Base-by-base conservation (phyloP, 495 filamentous ascomycete genomes). In the Talaromyces trachyspermus region DNA sequence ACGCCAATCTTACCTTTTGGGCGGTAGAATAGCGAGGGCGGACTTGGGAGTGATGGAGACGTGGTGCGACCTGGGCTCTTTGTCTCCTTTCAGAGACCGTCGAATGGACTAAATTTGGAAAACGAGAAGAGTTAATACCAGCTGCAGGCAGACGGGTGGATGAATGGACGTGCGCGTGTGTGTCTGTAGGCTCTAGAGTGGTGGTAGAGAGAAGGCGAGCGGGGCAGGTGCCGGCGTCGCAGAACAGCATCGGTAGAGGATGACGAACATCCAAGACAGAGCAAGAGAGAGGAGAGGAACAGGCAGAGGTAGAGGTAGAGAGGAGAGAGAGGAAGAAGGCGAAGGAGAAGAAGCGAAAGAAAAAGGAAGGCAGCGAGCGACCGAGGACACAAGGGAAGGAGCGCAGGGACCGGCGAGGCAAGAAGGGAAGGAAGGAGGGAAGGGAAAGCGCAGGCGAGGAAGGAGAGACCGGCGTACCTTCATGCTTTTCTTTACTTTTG, bases 1-100 rank as follows among this genome's bases (percentile, higher is more conserved):
- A 29, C 41, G 33, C 15, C 35, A 70, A 77, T 60, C 64, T 62
- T 55, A 98, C 92, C 81, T 95, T 96, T 95, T 97, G 0, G 92
- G 92, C 52, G 92, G 90, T 24, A 91, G 77, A 61, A 98, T 98
- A 8, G 92, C 89, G 49, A 95, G 78, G n/a, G 90, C 88, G 33
- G 88, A 84, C 61, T 98, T 98, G 47, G 88, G 87, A 1, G 89
- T 85, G 40, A 96, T 89, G 36, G 87, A 89, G 57, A 90, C 81
- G 56, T 91, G 86, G 49, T 86, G 83, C 54, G 82, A 78, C 64
- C 78, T 83, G 51, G 71, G 66, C 51, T 84, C 83, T 62, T 86
- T 89, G 48, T 91, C 88, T 57, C 83, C 84, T 69, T 92, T 94
- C 69, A 92, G 80, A 47, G 87, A 91, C 58, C 88, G 84, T 55